Conservation (phyloP, 352 stramenopile species). For the Plasmopara viticola region DNA sequence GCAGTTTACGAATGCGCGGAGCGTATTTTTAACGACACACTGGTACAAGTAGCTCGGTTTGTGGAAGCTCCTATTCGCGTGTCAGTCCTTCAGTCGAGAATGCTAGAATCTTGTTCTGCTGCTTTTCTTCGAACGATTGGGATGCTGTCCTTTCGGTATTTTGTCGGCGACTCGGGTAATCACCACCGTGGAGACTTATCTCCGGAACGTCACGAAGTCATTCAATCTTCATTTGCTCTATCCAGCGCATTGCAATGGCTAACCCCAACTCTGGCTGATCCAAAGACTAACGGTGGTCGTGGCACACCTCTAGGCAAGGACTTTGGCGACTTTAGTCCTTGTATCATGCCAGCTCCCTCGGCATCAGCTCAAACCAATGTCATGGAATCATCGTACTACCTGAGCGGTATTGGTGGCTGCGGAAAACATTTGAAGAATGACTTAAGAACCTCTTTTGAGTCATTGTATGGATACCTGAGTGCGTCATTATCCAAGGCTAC, state of each 20-base stretch:
- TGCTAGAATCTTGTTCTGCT: slow-evolving; percentile 67
- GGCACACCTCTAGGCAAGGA: slow-evolving; percentile 31
- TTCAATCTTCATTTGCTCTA: slow-evolving; percentile 70
- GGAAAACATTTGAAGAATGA: slow-evolving; percentile 75
- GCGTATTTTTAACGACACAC: slow-evolving; percentile 76
- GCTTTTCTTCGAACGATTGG: slow-evolving; percentile 76
- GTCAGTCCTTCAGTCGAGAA: slow-evolving; percentile 60
- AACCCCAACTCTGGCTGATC: slow-evolving; percentile 36
- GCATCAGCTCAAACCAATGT: slow-evolving; percentile 13
- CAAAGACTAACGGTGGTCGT: slow-evolving; percentile 23
- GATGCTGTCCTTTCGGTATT: slow-evolving; percentile 69
- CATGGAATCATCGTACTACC: slow-evolving; percentile 54
- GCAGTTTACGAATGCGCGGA: slow-evolving; percentile 72
- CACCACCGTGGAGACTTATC: slow-evolving; percentile 29
- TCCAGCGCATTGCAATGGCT: slow-evolving; percentile 72
- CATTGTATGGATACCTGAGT: slow-evolving; percentile 73
- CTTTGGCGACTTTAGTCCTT: slow-evolving; percentile 35
- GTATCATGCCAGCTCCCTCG: slow-evolving; percentile 16
- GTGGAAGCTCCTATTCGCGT: slow-evolving; percentile 71
- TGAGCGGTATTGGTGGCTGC: slow-evolving; percentile 70
- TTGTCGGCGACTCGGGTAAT: slow-evolving; percentile 53
- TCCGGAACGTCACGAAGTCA: slow-evolving; percentile 40
- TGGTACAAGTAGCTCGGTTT: slow-evolving; percentile 80
- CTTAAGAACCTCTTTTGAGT: slow-evolving; percentile 76
- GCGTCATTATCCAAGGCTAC: slow-evolving; percentile 77